Evolutionary conservation across 306 rosid species (phyloP), one percentile per base, ranked within the genome.

Genomic region (Ziziphus jujuba): DNA sequence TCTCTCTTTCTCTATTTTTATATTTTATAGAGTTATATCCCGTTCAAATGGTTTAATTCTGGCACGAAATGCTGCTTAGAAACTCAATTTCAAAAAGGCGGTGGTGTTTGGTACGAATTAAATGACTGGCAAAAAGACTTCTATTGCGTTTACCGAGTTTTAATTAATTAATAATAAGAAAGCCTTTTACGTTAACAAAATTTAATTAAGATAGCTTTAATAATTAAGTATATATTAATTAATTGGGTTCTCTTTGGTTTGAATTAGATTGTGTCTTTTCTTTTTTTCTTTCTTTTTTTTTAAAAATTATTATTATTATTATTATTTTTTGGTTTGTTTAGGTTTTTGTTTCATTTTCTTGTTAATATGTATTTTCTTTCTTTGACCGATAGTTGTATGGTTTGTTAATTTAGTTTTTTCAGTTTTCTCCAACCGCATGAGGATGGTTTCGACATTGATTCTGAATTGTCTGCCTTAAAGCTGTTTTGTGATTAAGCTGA

Each of bases 401-500:
- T 73, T 82, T 81, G 79, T 80, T 75, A 71, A 51, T 80, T 72
- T 72, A 13, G 71, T 74, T 77, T 82, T 76, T 80, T 67, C 74
- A 20, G 79, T 74, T 75, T 75, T 67, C 74, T 57, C 65, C 74
- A 75, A 68, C 81, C 67, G 57, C 49, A 43, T 50, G 81, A 71
- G 56, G 75, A 77, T 53, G 51, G 28, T 61, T 71, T 75, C 23
- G 74, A 74, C 66, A 51, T n/a, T 74, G 73, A 78, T 80, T 74
- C 75, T 61, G 72, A 81, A 77, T 73, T 66, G 82, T 72, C 70
- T 65, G 64, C 78, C 72, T 45, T 34, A 16, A 58, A 34, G 67
- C 72, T 85, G 73, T 75, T 77, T 69, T 38, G n/a, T 69, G 73
- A 79, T 80, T 70, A 75, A 80, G 77, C 73, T 86, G 96, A 90